Conservation (phyloP, 2,329 filamentous ascomycete genomes). For the Ustulina deusta region DNA sequence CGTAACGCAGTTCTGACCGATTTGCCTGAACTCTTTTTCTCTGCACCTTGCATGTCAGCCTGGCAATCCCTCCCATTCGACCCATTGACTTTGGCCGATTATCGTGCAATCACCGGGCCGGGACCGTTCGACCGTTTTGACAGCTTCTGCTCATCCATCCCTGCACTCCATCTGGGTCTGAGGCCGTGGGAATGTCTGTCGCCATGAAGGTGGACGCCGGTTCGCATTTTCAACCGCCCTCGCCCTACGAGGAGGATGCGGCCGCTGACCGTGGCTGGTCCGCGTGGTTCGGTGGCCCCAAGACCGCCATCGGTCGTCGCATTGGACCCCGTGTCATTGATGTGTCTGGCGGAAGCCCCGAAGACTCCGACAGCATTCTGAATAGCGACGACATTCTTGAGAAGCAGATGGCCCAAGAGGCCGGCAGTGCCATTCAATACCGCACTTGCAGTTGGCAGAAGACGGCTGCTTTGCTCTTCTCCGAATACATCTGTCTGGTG, state of each 20-base stretch:
- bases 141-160: background rate
- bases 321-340: constrained; percentile 59
- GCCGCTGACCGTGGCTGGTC: constrained; percentile 58
- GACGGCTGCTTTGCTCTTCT: constrained; percentile 91
- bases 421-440: constrained; percentile 86
- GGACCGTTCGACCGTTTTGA: background rate
- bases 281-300: constrained; percentile 55
- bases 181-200: background rate
- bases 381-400: constrained; percentile 62
- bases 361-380: constrained; percentile 58
- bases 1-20: background rate
- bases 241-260: constrained; percentile 62
- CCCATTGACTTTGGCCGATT: background rate
- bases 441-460: constrained; percentile 95
- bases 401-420: constrained; percentile 81
- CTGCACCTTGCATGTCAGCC: background rate
- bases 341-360: constrained; percentile 34
- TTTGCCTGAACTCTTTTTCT: background rate
- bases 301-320: constrained; percentile 62
- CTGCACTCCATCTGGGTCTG: background rate
- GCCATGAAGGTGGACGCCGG: constrained; percentile 42
- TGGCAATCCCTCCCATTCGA: background rate
- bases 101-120: background rate
- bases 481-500: constrained; percentile 89
- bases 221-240: constrained; percentile 40